Percentiles rank a stretch among this genome's conserved stretches.
Evolutionary conservation across 2,329 filamentous ascomycete species (phyloP).

Genomic region (Claviceps humidiphila): DNA sequence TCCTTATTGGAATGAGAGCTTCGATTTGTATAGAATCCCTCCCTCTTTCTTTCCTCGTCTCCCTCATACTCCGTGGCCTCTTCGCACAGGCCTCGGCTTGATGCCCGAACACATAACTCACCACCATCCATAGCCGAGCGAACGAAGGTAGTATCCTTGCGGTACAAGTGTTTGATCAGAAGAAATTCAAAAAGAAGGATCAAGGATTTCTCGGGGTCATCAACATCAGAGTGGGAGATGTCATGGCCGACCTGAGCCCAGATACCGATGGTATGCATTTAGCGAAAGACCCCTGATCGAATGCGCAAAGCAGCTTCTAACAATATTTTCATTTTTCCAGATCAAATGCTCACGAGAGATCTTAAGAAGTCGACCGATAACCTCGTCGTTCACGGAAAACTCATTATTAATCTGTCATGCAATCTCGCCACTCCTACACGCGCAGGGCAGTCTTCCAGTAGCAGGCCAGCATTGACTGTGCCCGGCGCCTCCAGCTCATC

Average conservation of each 20-base stretch:
- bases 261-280: slow-evolving; percentile 69
- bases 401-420: slow-evolving; percentile 92
- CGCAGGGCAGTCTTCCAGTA: slow-evolving; percentile 29
- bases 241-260: slow-evolving; percentile 69
- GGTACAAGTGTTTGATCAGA: slow-evolving; percentile 98
- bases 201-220: slow-evolving; percentile 97
- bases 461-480: slow-evolving; percentile 31
- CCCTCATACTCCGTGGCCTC: background rate
- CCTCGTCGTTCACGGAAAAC: slow-evolving; percentile 90
- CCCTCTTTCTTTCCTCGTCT: background rate
- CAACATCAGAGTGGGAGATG: slow-evolving; percentile 89
- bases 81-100: background rate
- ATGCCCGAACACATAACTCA: background rate
- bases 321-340: slow-evolving; percentile 35
- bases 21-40: slow-evolving; percentile 68
- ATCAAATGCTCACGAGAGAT: slow-evolving; percentile 97
- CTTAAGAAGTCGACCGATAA: slow-evolving; percentile 98
- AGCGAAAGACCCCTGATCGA: background rate
- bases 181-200: slow-evolving; percentile 99
- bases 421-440: slow-evolving; percentile 64
- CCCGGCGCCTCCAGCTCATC: slow-evolving; percentile 32
- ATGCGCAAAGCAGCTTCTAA: slow-evolving; percentile 13
- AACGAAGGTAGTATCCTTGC: slow-evolving; percentile 94
- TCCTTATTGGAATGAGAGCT: slow-evolving; percentile 99
- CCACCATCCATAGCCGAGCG: slow-evolving; percentile 48